A percentile compares a stretch with the other conserved stretches of the same genome.
Conservation (phyloP, 495 filamentous ascomycete genomes). For the Xylaria nigripes region DNA sequence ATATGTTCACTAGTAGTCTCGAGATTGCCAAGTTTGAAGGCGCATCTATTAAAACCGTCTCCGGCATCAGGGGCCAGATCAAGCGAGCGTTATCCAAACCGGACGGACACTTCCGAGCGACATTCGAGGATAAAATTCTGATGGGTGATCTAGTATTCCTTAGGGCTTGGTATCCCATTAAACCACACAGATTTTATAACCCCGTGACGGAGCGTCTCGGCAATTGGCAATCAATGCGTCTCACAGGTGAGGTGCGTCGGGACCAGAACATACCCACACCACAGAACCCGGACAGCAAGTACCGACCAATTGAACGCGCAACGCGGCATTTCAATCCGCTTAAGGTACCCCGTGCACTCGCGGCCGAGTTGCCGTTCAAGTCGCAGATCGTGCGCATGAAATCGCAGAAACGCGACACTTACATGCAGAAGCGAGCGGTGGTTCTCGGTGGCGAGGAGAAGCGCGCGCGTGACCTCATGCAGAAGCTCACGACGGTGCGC, state of each 20-base stretch:
- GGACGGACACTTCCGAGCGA: conserved; percentile 90
- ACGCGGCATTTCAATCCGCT: conserved; percentile 90
- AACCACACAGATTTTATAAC: conserved; percentile 92
- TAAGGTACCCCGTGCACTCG: conserved; percentile 74
- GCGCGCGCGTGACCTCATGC: conserved; percentile 79
- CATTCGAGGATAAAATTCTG: conserved; percentile 95
- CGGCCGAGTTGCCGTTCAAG: conserved; percentile 82
- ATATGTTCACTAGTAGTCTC: conserved; percentile 89
- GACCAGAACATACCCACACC: conserved; percentile 70
- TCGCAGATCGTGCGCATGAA: conserved; percentile 80
- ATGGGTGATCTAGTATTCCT: conserved; percentile 96
- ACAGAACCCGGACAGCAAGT: conserved; percentile 66
- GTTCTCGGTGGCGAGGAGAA: conserved; percentile 73
- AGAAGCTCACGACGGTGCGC: conserved; percentile 82
- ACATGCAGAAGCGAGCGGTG: conserved; percentile 89
- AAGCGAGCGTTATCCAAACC: conserved; percentile 86
- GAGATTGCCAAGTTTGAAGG: conserved; percentile 99
- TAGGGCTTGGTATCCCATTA: conserved; percentile 91
- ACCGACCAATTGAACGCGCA: conserved; percentile 71
- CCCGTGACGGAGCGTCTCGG: conserved; percentile 85
- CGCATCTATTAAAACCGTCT: conserved; percentile 88
- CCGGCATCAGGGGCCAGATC: conserved; percentile 91
- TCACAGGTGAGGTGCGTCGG: conserved; percentile 87
- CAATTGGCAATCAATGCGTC: conserved; percentile 78
- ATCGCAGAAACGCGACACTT: conserved; percentile 71